These are phyloP conservation scores for Orobanche coerulescens DNA, from an alignment of 257 asterid genomes.

Conservation along the genomic window DNA sequence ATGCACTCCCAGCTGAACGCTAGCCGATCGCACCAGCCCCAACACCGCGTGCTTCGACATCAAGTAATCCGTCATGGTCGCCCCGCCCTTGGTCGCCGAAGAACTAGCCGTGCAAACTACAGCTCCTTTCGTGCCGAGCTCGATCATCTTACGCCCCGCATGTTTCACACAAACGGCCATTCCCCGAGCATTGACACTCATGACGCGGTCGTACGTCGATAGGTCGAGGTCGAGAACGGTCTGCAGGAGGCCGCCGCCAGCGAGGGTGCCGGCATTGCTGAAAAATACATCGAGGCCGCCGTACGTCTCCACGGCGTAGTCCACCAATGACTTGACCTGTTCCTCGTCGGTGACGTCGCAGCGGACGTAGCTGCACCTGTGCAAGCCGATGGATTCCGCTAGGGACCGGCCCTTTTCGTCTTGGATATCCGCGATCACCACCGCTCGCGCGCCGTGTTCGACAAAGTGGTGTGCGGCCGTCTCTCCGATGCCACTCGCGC, in stretches of 20 bases:
- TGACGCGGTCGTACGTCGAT: slow-evolving; percentile 9
- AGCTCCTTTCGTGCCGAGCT: slow-evolving; percentile 16
- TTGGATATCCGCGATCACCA: slow-evolving; percentile 20
- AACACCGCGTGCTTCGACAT: neutral
- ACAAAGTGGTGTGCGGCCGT: slow-evolving; percentile 29
- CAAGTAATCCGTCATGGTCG: neutral
- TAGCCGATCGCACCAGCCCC: neutral
- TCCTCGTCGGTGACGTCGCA: slow-evolving; percentile 46
- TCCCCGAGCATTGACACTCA: slow-evolving; percentile 32
- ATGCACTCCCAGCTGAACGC: neutral
- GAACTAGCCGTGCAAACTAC: slow-evolving; percentile 35
- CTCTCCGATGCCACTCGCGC: slow-evolving; percentile 20
- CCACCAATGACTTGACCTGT: slow-evolving; percentile 33
- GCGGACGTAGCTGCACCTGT: slow-evolving; percentile 28
- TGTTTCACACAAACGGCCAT: slow-evolving; percentile 29
- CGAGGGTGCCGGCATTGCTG: slow-evolving; percentile 35
- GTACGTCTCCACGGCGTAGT: slow-evolving; percentile 26
- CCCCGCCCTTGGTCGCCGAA: slow-evolving; percentile 17
- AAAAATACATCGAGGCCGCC: slow-evolving; percentile 43
- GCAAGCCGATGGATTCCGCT: slow-evolving; percentile 31
- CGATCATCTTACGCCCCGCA: slow-evolving; percentile 30
- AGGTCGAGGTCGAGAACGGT: slow-evolving; percentile 33
- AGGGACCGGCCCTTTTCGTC: slow-evolving; percentile 29
- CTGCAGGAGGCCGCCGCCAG: slow-evolving; percentile 21
- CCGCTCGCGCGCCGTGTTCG: slow-evolving; percentile 35